These are phyloP conservation scores for Akanthomyces uredinophilus DNA, from an alignment of 2,329 filamentous ascomycete species.

Conservation along the genomic window DNA sequence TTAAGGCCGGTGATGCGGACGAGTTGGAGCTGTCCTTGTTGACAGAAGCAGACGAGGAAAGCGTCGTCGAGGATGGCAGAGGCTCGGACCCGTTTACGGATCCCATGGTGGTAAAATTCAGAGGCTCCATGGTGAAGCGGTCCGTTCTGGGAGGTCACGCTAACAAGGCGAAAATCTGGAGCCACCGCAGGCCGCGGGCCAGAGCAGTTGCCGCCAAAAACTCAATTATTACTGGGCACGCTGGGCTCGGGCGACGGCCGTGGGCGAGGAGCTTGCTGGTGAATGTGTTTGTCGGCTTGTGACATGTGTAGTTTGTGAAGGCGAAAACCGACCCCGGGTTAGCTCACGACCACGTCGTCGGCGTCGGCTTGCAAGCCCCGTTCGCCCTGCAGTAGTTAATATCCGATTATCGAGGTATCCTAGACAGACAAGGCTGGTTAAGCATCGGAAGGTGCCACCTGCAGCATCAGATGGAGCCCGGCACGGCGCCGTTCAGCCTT, in stretches of 20 bases:
- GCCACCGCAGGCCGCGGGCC: slow-evolving; percentile 17
- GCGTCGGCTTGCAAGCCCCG: neutral
- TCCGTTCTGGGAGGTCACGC: slow-evolving; percentile 11
- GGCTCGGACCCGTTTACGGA: slow-evolving; percentile 22
- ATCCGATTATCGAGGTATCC: neutral
- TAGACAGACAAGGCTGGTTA: neutral
- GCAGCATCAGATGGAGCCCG: slow-evolving; percentile 6
- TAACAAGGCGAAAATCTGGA: slow-evolving; percentile 10
- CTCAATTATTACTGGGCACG: no score
- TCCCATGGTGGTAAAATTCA: slow-evolving; percentile 21
- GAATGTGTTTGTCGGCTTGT: neutral
- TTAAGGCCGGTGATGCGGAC: neutral
- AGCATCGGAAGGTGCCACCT: neutral
- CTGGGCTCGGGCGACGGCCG: neutral
- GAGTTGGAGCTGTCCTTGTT: neutral
- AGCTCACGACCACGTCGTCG: neutral
- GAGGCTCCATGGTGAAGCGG: slow-evolving; percentile 20
- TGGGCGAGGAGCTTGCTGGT: neutral
- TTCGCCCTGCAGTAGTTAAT: neutral
- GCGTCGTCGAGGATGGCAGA: slow-evolving; percentile 11
- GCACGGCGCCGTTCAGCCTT: slow-evolving; percentile 4
- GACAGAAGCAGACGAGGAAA: slow-evolving; percentile 2
- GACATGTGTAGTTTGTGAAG: slow-evolving; percentile 8
- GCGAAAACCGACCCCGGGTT: neutral
- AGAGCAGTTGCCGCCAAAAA: neutral